phyloP scores from a whole-genome alignment of 345 rosid genomes.

The Gossypium herbaceum region DNA sequence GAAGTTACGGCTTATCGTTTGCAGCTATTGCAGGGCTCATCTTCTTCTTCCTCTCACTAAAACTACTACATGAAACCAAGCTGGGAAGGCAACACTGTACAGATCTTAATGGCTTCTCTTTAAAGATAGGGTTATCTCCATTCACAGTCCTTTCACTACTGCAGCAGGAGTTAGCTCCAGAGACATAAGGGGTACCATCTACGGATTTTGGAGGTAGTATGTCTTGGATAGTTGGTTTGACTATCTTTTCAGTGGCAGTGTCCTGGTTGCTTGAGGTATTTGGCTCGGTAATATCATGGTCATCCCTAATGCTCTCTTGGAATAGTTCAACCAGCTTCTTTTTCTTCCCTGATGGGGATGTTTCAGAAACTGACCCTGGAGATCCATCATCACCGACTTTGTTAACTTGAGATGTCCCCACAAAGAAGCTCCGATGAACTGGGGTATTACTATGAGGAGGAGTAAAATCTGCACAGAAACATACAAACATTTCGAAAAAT shows the following conservation, averaged over 20 bases:
- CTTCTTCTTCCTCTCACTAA: constrained; percentile 76
- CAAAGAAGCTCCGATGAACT: constrained; percentile 47
- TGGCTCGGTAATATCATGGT: constrained; percentile 26
- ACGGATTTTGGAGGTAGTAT: constrained; percentile 40
- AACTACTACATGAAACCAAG: constrained; percentile 49
- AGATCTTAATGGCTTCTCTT: constrained; percentile 42
- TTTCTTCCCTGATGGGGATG: constrained; percentile 47
- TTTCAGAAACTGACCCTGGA: constrained; percentile 40
- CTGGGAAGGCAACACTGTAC: constrained; percentile 73
- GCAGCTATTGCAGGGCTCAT: constrained; percentile 38
- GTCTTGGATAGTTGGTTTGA: constrained; percentile 31
- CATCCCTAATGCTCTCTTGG: constrained; percentile 48
- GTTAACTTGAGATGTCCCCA: constrained; percentile 37
- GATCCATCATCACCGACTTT: constrained; percentile 29
- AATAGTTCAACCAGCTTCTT: constrained; percentile 81
- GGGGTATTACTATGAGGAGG: constrained; percentile 83
- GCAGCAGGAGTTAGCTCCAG: constrained; percentile 49
- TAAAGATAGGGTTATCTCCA: constrained; percentile 30
- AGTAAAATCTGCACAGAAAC: constrained; percentile 60
- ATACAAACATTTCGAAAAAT: not conserved
- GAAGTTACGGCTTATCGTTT: constrained; percentile 27
- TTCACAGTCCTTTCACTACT: constrained; percentile 46
- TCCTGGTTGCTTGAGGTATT: constrained; percentile 17
- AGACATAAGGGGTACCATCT: constrained; percentile 41
- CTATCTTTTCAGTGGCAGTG: constrained; percentile 18